Evolutionary conservation across 2,329 filamentous ascomycete species (phyloP).

Genomic region (Chrysoporthe puriensis): DNA sequence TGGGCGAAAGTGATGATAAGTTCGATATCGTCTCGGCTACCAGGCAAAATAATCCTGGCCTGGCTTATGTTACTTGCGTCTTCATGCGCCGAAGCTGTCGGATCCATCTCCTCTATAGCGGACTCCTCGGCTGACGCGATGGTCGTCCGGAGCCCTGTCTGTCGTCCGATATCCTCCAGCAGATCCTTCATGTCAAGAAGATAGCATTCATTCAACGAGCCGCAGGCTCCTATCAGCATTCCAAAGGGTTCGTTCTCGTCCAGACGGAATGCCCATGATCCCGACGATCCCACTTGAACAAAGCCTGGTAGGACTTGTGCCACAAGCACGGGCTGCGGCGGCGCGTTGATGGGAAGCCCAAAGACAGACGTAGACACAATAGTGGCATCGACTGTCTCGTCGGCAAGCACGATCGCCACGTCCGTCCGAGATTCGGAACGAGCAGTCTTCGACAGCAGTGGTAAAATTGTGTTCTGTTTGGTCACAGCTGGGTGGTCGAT

Average conservation of each 20-base stretch:
- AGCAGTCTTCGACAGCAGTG: not conserved
- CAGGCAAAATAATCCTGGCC: not conserved
- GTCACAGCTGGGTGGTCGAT: not conserved
- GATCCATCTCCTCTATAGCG: not conserved
- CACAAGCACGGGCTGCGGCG: not conserved
- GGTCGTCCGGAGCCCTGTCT: not conserved
- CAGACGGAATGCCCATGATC: not conserved
- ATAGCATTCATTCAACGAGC: not conserved
- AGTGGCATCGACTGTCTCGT: not conserved
- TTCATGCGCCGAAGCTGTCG: too few species aligned
- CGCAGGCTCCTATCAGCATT: slow-evolving; percentile 3
- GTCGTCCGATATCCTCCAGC: not conserved
- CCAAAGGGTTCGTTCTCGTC: not conserved
- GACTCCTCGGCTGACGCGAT: not conserved
- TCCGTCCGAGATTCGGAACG: not conserved
- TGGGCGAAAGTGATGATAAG: not conserved
- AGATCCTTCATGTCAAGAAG: not conserved
- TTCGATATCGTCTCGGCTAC: not conserved
- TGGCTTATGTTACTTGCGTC: not conserved
- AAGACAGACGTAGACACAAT: not conserved
- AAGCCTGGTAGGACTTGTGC: not conserved
- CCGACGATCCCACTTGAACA: not conserved
- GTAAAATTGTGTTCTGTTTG: not conserved
- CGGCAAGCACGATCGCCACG: not conserved
- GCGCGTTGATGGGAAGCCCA: not conserved